Evolutionary conservation across 331 rosid genomes (phyloP).

Genomic region (Stylosanthes scabra): DNA sequence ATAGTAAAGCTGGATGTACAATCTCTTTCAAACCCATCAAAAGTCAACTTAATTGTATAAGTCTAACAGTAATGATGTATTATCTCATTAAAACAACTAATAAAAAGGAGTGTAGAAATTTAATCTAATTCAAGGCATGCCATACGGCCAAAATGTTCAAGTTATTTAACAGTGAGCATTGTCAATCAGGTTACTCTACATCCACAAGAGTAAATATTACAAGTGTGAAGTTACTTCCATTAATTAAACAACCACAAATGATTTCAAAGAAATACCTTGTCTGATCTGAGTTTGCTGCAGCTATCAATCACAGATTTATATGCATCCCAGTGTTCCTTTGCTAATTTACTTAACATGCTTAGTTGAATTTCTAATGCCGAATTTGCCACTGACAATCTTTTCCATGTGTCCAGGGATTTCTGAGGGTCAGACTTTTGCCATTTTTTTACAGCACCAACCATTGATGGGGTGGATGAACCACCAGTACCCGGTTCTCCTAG

Average conservation of each 20-base stretch:
- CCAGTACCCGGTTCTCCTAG: slow-evolving; percentile 98
- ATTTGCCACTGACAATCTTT: slow-evolving; percentile 84
- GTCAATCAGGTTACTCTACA: slow-evolving; percentile 25
- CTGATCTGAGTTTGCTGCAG: slow-evolving; percentile 74
- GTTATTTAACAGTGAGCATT: slow-evolving; percentile 31
- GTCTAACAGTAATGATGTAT: slow-evolving; percentile 20
- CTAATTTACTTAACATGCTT: slow-evolving; percentile 65
- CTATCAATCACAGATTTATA: slow-evolving; percentile 43
- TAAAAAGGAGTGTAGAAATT: slow-evolving; percentile 14
- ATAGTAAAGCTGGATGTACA: slow-evolving; percentile 1
- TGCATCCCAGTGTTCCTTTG: slow-evolving; percentile 83
- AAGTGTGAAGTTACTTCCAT: slow-evolving; percentile 22
- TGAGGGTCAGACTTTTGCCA: slow-evolving; percentile 93
- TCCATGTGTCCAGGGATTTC: slow-evolving; percentile 76
- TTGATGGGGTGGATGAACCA: slow-evolving; percentile 97
- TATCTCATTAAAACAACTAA: slow-evolving; percentile 12
- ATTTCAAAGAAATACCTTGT: slow-evolving; percentile 60
- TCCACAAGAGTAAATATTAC: slow-evolving; percentile 14
- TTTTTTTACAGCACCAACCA: slow-evolving; percentile 96
- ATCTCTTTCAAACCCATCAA: slow-evolving; percentile 20
- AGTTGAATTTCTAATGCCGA: slow-evolving; percentile 66
- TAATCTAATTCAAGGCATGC: slow-evolving; percentile 15
- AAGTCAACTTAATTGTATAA: slow-evolving; percentile 3
- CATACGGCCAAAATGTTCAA: background rate
- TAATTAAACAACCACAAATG: slow-evolving; percentile 24